A percentile compares a stretch with the other conserved stretches of the same genome.
These are phyloP conservation scores for Cyberlindnera veronae DNA, from an alignment of 805 yeast genomes.

Conservation along the genomic window DNA sequence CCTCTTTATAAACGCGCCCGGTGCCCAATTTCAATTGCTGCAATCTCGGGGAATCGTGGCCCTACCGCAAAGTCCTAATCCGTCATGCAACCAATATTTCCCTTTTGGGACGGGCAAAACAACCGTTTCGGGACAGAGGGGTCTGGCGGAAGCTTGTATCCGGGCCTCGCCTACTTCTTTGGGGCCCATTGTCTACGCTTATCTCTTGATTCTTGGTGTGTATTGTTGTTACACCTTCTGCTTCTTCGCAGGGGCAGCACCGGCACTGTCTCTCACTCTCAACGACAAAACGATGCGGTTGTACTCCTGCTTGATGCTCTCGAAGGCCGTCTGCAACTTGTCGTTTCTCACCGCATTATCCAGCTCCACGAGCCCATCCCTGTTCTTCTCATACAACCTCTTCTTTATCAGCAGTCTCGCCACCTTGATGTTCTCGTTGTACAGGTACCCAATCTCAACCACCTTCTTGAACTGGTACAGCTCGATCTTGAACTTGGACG, in stretches of 20 bases:
- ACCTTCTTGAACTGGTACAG: conserved; percentile 74
- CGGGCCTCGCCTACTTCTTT: no score
- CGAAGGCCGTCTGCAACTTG: conserved; percentile 73
- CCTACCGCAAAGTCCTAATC: not conserved
- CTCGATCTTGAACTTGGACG: conserved; percentile 55
- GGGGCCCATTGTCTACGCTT: no score
- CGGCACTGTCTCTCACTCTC: conserved; percentile 16
- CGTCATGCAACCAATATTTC: conserved; percentile 5
- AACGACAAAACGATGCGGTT: conserved; percentile 40
- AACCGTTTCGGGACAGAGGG: conserved; percentile 8
- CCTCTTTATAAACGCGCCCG: conserved; percentile 1
- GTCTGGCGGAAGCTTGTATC: no score
- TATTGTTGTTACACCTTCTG: conserved; percentile 10
- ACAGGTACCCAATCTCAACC: conserved; percentile 64
- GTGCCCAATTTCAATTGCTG: conserved; percentile 7
- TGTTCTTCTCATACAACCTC: conserved; percentile 74
- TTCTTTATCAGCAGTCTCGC: conserved; percentile 62
- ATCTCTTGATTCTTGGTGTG: no score
- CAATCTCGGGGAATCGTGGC: conserved; percentile 2
- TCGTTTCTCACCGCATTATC: conserved; percentile 62
- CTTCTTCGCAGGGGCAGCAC: conserved; percentile 16
- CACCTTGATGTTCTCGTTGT: conserved; percentile 33
- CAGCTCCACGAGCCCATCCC: conserved; percentile 67
- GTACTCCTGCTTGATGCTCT: conserved; percentile 68
- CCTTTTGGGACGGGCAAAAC: conserved; percentile 3